phyloP scores from a whole-genome alignment of 2,329 filamentous ascomycete genomes.

The Aspergillus pseudotamarii region DNA sequence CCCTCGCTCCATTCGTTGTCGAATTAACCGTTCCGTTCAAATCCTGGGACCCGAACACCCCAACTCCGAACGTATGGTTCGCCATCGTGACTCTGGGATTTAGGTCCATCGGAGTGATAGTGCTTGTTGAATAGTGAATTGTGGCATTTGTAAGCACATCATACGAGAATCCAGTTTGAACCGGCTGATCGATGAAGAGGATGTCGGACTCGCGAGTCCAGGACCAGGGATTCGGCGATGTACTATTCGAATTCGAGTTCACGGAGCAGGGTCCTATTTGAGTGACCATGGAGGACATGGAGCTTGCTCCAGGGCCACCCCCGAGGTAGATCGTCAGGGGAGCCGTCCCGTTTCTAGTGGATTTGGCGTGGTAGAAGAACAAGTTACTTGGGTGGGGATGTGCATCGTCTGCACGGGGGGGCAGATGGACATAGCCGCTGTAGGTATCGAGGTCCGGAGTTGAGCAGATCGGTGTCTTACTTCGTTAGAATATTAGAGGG shows the following conservation, averaged over 20 bases:
- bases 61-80: background rate
- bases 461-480: background rate
- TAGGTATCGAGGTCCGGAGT: background rate
- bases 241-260: background rate
- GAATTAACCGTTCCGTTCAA: constrained; percentile 19
- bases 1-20: constrained; percentile 50
- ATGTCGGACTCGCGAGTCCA: constrained; percentile 4
- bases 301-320: constrained; percentile 4
- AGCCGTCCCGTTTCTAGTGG: background rate
- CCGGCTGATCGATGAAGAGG: background rate
- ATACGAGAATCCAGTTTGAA: constrained; percentile 3
- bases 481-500: background rate
- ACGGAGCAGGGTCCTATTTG: background rate
- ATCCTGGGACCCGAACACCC: constrained; percentile 2
- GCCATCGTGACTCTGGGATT: background rate
- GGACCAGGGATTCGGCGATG: background rate
- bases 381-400: constrained; percentile 1
- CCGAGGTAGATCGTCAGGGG: constrained; percentile 2
- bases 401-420: background rate
- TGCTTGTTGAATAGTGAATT: background rate
- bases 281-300: background rate
- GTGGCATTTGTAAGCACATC: background rate
- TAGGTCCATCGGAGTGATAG: background rate
- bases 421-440: background rate
- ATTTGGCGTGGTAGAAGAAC: constrained; percentile 3